Evolutionary conservation across 805 yeast species (phyloP).

Genomic region (Jamesozyma jinghongensis): DNA sequence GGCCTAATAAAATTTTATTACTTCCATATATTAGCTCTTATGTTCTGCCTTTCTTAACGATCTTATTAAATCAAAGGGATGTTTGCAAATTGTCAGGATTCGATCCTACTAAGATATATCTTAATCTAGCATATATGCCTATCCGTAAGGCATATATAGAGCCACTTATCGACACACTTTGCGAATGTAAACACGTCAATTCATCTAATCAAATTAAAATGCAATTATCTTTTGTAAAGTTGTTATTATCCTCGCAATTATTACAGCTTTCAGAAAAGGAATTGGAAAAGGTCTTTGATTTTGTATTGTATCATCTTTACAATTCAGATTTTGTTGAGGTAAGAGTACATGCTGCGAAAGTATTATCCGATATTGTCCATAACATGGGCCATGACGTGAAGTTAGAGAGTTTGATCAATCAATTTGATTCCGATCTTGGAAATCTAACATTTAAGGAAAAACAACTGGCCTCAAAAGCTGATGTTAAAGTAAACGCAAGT

Average conservation of each 20-base stretch:
- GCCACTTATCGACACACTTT: background rate
- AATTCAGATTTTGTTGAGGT: conserved; percentile 63
- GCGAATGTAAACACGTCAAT: conserved; percentile 11
- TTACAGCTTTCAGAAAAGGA: conserved; percentile 43
- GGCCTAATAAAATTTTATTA: conserved; percentile 46
- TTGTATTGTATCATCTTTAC: conserved; percentile 42
- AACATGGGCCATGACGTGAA: conserved; percentile 37
- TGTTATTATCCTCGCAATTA: conserved; percentile 60
- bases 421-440: conserved; percentile 30
- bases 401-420: conserved; percentile 32
- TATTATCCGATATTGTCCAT: conserved; percentile 76
- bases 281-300: conserved; percentile 40
- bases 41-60: conserved; percentile 62
- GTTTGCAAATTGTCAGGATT: conserved; percentile 64
- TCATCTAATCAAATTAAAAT: conserved; percentile 57
- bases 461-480: conserved; percentile 32
- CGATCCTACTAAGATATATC: conserved; percentile 42
- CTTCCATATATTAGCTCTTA: conserved; percentile 42
- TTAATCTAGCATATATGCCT: conserved; percentile 40
- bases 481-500: conserved; percentile 64
- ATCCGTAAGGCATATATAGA: conserved; percentile 27
- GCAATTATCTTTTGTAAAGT: conserved; percentile 60
- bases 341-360: conserved; percentile 59
- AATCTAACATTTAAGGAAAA: conserved; percentile 23
- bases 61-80: conserved; percentile 61